phyloP scores from a whole-genome alignment of 1,284 basidiomycete species.

The Xerocomus nothofagi region DNA sequence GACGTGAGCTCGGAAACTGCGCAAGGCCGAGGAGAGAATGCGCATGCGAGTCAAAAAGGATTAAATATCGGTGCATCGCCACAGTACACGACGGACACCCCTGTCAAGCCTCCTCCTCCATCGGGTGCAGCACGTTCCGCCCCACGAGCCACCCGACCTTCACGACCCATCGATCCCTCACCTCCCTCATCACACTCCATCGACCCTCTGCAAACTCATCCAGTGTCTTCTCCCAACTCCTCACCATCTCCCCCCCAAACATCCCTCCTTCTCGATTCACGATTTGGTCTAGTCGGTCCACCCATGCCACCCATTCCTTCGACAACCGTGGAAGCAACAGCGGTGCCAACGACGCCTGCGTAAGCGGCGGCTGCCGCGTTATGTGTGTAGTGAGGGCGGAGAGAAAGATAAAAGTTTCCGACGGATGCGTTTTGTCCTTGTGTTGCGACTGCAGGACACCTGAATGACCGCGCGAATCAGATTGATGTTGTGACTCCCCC shows the following conservation, averaged over 20 bases:
- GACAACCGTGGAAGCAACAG: constrained; percentile 59
- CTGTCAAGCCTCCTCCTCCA: constrained; percentile 56
- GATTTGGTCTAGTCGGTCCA: constrained; percentile 61
- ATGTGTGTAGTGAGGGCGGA: constrained; percentile 66
- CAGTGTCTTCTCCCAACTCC: constrained; percentile 64
- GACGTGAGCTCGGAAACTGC: background rate
- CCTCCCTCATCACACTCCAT: constrained; percentile 51
- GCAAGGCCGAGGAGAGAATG: constrained; percentile 45
- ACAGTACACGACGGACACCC: too few species aligned
- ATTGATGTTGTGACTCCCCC: constrained; percentile 22
- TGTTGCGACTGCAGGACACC: constrained; percentile 49
- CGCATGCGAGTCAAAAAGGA: too few species aligned
- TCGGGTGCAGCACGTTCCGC: constrained; percentile 48
- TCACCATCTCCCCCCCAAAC: constrained; percentile 70
- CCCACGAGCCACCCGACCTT: constrained; percentile 79
- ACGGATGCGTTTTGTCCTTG: constrained; percentile 63
- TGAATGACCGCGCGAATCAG: constrained; percentile 39
- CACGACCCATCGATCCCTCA: constrained; percentile 68
- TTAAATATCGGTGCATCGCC: constrained; percentile 15
- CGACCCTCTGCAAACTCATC: constrained; percentile 62
- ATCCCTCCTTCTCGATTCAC: constrained; percentile 75
- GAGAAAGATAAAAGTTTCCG: constrained; percentile 72
- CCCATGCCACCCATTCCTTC: constrained; percentile 76
- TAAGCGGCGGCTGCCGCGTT: constrained; percentile 62
- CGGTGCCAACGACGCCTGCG: constrained; percentile 57